A percentile compares a stretch with the other conserved stretches of the same genome.
phyloP scores from a whole-genome alignment of 768 basidiomycete species.

The Suillus plorans region DNA sequence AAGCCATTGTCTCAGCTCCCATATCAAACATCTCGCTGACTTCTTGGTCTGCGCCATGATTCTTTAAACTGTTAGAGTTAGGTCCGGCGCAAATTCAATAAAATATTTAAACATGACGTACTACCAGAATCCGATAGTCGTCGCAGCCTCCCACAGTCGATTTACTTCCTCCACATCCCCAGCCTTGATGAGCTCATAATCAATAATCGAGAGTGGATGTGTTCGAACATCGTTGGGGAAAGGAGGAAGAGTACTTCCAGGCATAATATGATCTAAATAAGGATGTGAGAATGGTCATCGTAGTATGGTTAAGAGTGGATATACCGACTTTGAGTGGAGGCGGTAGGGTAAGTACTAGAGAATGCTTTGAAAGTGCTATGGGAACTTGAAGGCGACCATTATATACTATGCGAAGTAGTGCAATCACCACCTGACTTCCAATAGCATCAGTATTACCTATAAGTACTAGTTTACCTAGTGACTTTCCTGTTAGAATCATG shows the following conservation, averaged over 20 bases:
- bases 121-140: constrained; percentile 55
- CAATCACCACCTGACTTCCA: not conserved
- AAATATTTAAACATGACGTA: constrained; percentile 25
- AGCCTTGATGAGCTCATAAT: constrained; percentile 37
- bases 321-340: not conserved
- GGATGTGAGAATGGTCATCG: no score
- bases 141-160: constrained; percentile 48
- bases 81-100: not conserved
- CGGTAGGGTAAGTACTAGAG: not conserved
- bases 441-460: no score
- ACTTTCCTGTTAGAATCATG: no score
- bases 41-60: constrained; percentile 39
- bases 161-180: constrained; percentile 39
- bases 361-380: not conserved
- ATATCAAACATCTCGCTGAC: constrained; percentile 41
- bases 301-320: not conserved
- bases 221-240: constrained; percentile 47
- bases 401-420: not conserved
- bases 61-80: constrained; percentile 35
- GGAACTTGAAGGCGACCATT: not conserved
- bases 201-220: constrained; percentile 47
- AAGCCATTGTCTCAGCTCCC: constrained; percentile 39
- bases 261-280: constrained; percentile 31
- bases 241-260: constrained; percentile 33
- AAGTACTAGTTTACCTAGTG: no score